These are phyloP conservation scores for Sclerotinia subarctica DNA, from an alignment of 2,329 filamentous ascomycete species.

Conservation along the genomic window DNA sequence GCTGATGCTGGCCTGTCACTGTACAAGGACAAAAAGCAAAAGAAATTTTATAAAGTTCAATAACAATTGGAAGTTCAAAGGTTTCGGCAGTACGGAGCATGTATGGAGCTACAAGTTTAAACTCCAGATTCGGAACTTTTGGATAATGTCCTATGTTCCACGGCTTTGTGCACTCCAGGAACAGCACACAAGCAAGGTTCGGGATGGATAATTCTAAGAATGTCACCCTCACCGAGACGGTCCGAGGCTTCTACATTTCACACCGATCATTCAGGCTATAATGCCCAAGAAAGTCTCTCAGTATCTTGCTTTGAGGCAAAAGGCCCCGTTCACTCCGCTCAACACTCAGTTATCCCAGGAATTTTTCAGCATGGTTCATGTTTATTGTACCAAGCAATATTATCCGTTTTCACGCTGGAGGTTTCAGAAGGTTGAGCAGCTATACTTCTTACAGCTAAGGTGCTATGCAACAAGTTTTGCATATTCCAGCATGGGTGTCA, in stretches of 20 bases:
- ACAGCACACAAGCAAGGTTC: conserved; percentile 10
- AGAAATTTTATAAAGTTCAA: neutral
- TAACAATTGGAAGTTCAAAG: neutral
- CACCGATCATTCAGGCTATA: neutral
- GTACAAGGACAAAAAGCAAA: neutral
- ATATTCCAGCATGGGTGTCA: conserved; percentile 2
- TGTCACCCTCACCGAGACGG: conserved; percentile 11
- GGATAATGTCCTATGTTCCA: conserved; percentile 14
- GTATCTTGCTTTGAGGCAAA: neutral
- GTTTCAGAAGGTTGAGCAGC: neutral
- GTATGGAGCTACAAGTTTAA: neutral
- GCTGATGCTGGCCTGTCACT: neutral
- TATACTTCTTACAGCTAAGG: neutral
- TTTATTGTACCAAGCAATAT: neutral
- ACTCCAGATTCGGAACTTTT: conserved; percentile 6
- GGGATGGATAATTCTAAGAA: neutral
- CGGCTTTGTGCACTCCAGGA: conserved; percentile 1
- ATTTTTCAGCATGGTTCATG: neutral
- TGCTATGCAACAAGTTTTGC: neutral
- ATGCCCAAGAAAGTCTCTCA: neutral
- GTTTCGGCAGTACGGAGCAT: neutral
- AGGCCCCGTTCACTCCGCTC: neutral
- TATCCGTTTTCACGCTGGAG: neutral
- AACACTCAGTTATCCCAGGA: too few relatives aligned
- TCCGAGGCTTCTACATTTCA: conserved; percentile 5